Evolutionary conservation across 306 rosid genomes (phyloP).

Genomic region (Quercus engelmannii): DNA sequence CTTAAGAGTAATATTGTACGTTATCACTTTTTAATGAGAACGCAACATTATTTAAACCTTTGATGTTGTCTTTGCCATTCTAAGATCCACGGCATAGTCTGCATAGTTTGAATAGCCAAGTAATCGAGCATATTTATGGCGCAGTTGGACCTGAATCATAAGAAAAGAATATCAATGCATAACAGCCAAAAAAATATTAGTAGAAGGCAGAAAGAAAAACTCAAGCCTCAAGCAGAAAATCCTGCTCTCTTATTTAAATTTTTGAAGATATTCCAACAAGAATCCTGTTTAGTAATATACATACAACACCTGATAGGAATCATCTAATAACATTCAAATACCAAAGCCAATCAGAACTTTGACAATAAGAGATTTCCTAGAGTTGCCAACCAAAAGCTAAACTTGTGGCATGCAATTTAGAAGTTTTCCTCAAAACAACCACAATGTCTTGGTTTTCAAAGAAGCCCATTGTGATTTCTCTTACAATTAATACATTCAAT

Average conservation of each 20-base stretch:
- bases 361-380: background rate
- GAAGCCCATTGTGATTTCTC: background rate
- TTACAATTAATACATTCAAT: background rate
- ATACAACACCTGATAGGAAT: background rate
- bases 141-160: constrained; percentile 70
- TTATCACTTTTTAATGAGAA: background rate
- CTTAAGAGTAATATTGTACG: background rate
- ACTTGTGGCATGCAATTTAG: background rate
- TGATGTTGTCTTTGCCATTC: constrained; percentile 93
- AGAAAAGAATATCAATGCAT: constrained; percentile 7
- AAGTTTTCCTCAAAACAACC: background rate
- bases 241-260: background rate
- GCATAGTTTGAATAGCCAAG: constrained; percentile 90
- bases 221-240: background rate
- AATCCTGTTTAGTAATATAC: background rate
- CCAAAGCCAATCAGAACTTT: background rate
- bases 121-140: constrained; percentile 86
- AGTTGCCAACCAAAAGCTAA: background rate
- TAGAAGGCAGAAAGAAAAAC: constrained; percentile 1
- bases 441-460: background rate
- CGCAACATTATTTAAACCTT: constrained; percentile 52
- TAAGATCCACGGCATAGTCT: constrained; percentile 69
- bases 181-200: background rate
- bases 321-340: background rate
- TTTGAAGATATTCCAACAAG: background rate